Conservation (phyloP, 768 basidiomycete species). For the Rhizopogon rudus region DNA sequence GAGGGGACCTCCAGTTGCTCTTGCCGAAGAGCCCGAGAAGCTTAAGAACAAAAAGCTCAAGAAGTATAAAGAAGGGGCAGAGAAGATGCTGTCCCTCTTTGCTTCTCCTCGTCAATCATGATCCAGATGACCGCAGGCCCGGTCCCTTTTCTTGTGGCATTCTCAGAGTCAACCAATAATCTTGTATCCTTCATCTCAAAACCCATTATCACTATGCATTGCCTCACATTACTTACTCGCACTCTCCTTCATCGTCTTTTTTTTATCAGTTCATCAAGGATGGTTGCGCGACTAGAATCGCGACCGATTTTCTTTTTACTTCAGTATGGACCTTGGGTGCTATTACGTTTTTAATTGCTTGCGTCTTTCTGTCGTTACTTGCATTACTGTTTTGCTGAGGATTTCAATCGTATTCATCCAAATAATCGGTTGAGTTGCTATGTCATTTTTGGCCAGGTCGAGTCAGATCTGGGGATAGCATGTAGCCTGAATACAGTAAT, state of each 20-base stretch:
- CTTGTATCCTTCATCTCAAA: conserved; percentile 18
- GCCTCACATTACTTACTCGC: conserved; percentile 15
- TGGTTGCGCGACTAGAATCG: conserved; percentile 20
- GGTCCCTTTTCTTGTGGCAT: conserved; percentile 11
- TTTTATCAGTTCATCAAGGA: conserved; percentile 11
- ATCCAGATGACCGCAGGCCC: conserved; percentile 13
- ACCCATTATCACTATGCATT: conserved; percentile 28
- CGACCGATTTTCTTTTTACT: conserved; percentile 3
- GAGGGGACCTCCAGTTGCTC: conserved; percentile 22
- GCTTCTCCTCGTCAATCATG: conserved; percentile 56
- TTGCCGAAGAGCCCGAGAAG: conserved; percentile 47
- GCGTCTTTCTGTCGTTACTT: conserved; percentile 23
- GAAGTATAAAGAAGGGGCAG: conserved; percentile 85
- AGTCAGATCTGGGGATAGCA: too few species aligned
- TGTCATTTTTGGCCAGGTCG: too few species aligned
- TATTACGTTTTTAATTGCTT: conserved; percentile 22
- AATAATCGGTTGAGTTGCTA: conserved; percentile 1
- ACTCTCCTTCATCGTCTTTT: conserved; percentile 8
- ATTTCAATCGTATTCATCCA: conserved; percentile 12
- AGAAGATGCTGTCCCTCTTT: conserved; percentile 81
- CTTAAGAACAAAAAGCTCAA: conserved; percentile 71
- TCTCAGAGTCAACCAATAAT: conserved; percentile 12
- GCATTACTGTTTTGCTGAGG: conserved; percentile 26
- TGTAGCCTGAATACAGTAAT: too few species aligned
- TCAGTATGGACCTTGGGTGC: conserved; percentile 20